Conservation (phyloP, 2,329 filamentous ascomycete species). For the Westerdykella sp. region DNA sequence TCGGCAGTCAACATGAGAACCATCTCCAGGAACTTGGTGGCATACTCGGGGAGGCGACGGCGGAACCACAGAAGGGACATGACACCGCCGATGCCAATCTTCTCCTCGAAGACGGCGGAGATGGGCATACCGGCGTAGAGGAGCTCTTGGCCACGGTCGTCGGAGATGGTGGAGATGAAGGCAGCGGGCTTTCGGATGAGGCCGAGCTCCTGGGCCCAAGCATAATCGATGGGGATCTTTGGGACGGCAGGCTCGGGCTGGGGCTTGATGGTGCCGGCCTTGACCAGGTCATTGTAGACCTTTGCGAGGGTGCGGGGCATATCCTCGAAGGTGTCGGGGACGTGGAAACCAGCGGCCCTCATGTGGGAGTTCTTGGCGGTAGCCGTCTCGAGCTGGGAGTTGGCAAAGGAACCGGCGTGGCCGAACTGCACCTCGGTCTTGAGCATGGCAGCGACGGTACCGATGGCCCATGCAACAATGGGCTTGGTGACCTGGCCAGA, state of each 20-base stretch:
- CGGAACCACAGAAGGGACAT: constrained; percentile 99
- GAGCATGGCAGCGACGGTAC: constrained; percentile 99
- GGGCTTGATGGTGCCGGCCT: constrained; percentile 77
- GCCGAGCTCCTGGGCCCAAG: constrained; percentile 97
- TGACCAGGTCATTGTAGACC: constrained; percentile 85
- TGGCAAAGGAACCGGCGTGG: constrained; percentile 96
- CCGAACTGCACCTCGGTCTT: constrained; percentile 99
- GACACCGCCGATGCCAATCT: constrained; percentile 98
- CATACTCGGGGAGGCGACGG: constrained; percentile 88
- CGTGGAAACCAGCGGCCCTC: constrained; percentile 88
- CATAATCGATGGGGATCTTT: constrained; percentile 99
- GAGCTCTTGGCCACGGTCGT: constrained; percentile 98
- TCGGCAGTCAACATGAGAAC: constrained; percentile 99
- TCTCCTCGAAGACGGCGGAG: constrained; percentile 98
- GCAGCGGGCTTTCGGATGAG: constrained; percentile 99
- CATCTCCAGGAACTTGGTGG: constrained; percentile 99
- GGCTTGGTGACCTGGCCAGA: constrained; percentile 93
- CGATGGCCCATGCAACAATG: constrained; percentile 98
- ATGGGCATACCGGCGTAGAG: constrained; percentile 99
- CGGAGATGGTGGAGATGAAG: constrained; percentile 99
- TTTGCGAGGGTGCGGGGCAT: constrained; percentile 68
- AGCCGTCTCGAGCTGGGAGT: constrained; percentile 98
- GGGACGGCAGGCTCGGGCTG: constrained; percentile 84
- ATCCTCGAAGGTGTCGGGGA: constrained; percentile 95
- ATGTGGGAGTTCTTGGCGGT: constrained; percentile 95